phyloP scores from a whole-genome alignment of 228 moss, liverwort and hornwort genomes.

The Sphagnum fallax region DNA sequence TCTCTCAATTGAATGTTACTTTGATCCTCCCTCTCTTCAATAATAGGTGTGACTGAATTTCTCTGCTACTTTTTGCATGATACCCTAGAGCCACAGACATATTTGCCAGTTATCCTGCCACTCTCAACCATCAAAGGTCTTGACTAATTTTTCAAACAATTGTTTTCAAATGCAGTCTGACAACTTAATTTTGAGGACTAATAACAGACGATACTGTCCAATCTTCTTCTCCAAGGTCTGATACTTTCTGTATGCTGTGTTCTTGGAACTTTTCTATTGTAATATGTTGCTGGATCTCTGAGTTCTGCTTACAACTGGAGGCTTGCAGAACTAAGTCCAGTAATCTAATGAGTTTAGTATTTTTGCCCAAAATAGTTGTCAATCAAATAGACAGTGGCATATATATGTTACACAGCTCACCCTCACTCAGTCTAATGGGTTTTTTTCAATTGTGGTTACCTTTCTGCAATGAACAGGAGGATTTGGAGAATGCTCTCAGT shows the following conservation, averaged over 20 bases:
- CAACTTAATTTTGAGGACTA: conserved; percentile 87
- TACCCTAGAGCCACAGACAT: no score
- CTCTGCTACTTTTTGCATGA: no score
- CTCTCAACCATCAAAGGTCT: no score
- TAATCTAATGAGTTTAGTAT: no score
- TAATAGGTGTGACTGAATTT: no score
- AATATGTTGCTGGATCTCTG: background rate
- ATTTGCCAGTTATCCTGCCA: no score
- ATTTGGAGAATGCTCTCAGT: conserved; percentile 85
- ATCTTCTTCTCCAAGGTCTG: conserved; percentile 96
- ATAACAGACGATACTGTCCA: conserved; percentile 91
- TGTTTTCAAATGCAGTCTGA: conserved; percentile 48
- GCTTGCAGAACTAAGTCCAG: background rate
- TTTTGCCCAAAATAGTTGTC: background rate
- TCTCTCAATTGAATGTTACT: no score
- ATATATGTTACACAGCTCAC: no score
- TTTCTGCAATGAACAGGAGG: conserved; percentile 47
- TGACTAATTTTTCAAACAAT: no score
- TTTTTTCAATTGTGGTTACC: background rate
- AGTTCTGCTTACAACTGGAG: background rate
- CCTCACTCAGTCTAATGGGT: no score
- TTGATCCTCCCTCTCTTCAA: no score
- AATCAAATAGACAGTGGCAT: background rate
- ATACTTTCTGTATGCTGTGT: background rate
- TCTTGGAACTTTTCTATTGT: background rate